A percentile compares a stretch with the other conserved stretches of the same genome.
phyloP scores from a whole-genome alignment of 2,329 filamentous ascomycete species.

The Epichloe gansuensis region DNA sequence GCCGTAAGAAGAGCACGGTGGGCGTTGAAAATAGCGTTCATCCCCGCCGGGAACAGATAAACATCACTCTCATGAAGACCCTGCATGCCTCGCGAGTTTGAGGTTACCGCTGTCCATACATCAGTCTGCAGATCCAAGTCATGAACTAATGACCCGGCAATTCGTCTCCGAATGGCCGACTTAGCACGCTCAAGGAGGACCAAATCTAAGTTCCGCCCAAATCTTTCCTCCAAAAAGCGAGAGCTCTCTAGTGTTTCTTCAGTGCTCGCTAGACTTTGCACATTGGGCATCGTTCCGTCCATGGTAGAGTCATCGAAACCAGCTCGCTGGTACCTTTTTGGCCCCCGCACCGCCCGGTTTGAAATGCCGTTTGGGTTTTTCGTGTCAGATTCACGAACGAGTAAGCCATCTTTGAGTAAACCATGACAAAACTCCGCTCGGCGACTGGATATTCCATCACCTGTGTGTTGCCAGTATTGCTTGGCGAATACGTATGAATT shows the following conservation, averaged over 20 bases:
- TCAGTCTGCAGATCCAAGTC: conserved; percentile 42
- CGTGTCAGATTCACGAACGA: conserved; percentile 22
- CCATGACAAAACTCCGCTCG: conserved; percentile 79
- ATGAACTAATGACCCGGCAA: conserved; percentile 70
- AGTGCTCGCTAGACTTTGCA: conserved; percentile 9
- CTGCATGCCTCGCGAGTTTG: conserved; percentile 42
- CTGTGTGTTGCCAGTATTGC: conserved; percentile 93
- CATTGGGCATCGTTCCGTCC: conserved; percentile 9
- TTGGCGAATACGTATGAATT: conserved; percentile 64
- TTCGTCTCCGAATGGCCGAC: conserved; percentile 71
- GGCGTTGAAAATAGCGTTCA: conserved; percentile 88
- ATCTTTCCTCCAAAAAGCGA: conserved; percentile 84
- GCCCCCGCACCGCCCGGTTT: conserved; percentile 49
- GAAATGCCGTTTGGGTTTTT: conserved; percentile 15
- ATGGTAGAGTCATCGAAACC: conserved; percentile 18
- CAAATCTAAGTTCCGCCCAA: conserved; percentile 78
- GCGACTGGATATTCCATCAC: conserved; percentile 83
- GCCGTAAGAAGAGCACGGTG: conserved; percentile 61
- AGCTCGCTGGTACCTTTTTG: conserved; percentile 61
- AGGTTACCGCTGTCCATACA: conserved; percentile 11
- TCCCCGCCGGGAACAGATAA: conserved; percentile 77
- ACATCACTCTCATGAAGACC: conserved; percentile 76
- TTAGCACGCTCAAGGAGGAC: conserved; percentile 71
- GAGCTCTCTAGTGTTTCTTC: conserved; percentile 50
- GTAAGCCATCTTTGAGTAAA: conserved; percentile 56